A percentile compares a stretch with the other conserved stretches of the same genome.
Conservation (phyloP, 306 rosid genomes). For the Fagus crenata region DNA sequence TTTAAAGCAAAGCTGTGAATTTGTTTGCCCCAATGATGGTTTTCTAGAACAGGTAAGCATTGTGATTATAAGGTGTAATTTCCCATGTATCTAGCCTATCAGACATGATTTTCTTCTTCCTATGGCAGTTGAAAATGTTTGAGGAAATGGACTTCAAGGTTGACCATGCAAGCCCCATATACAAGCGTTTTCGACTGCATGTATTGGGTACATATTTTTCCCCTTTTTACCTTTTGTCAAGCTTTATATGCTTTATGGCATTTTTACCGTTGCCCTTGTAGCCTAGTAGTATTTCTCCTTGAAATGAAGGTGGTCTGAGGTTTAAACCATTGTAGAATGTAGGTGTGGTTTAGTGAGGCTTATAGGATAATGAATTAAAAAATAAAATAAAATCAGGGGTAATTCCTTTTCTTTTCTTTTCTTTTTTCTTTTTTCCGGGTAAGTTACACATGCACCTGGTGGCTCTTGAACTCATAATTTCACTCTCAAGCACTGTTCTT, state of each 20-base stretch:
- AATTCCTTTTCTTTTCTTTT: background rate
- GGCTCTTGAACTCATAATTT: background rate
- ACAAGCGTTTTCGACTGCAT: slow-evolving; percentile 79
- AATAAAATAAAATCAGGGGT: background rate
- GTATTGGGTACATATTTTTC: slow-evolving; percentile 55
- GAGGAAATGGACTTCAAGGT: slow-evolving; percentile 95
- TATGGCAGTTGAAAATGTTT: slow-evolving; percentile 68
- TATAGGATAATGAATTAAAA: background rate
- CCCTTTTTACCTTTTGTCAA: background rate
- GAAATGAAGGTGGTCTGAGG: background rate
- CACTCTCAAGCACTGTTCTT: background rate
- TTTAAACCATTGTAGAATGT: background rate
- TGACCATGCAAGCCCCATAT: slow-evolving; percentile 65
- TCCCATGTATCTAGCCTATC: slow-evolving; percentile 3
- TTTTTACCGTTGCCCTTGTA: background rate
- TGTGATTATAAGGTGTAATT: background rate
- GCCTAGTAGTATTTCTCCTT: background rate
- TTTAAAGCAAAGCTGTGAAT: slow-evolving; percentile 65
- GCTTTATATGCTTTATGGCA: background rate
- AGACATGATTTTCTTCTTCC: slow-evolving; percentile 6
- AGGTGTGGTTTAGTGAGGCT: background rate
- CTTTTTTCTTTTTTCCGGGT: background rate
- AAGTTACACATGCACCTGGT: background rate
- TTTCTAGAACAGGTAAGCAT: slow-evolving; percentile 79
- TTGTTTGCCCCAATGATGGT: slow-evolving; percentile 96